Percentiles rank a stretch among this genome's conserved stretches.
These are phyloP conservation scores for Mucor plumbeus DNA, from an alignment of 371 early-diverging fungal species.

Conservation along the genomic window DNA sequence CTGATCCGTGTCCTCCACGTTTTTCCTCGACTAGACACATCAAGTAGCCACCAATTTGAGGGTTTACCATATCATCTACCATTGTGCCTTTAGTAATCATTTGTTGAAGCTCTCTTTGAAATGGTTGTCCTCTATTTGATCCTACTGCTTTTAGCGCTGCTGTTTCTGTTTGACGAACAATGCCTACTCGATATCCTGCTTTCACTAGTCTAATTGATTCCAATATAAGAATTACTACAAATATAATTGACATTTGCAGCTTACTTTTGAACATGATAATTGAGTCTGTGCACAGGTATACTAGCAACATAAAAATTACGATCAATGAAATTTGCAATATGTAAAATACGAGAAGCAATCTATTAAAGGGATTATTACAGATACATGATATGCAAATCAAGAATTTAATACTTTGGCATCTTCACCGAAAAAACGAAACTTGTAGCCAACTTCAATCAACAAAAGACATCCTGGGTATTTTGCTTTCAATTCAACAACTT, in stretches of 20 bases:
- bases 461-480: constrained; percentile 75
- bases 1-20: constrained; percentile 53
- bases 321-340: constrained; percentile 79
- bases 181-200: constrained; percentile 85
- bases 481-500: constrained; percentile 75
- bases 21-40: constrained; percentile 66
- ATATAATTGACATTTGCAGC: not conserved
- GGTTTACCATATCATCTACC: constrained; percentile 69
- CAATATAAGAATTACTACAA: not conserved
- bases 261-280: constrained; percentile 77
- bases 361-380: constrained; percentile 17
- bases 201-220: constrained; percentile 65
- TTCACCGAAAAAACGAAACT: constrained; percentile 83
- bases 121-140: constrained; percentile 75
- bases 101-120: constrained; percentile 73
- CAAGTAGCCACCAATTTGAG: constrained; percentile 42
- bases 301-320: constrained; percentile 82
- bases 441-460: constrained; percentile 90
- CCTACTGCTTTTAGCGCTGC: constrained; percentile 85
- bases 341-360: constrained; percentile 71
- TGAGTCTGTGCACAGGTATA: constrained; percentile 78
- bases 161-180: constrained; percentile 86
- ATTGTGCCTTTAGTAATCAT: constrained; percentile 83
- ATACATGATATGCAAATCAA: not conserved
- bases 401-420: constrained; percentile 60